Evolutionary conservation across 2,329 filamentous ascomycete species (phyloP).

Genomic region (Penicillium verrucosum): DNA sequence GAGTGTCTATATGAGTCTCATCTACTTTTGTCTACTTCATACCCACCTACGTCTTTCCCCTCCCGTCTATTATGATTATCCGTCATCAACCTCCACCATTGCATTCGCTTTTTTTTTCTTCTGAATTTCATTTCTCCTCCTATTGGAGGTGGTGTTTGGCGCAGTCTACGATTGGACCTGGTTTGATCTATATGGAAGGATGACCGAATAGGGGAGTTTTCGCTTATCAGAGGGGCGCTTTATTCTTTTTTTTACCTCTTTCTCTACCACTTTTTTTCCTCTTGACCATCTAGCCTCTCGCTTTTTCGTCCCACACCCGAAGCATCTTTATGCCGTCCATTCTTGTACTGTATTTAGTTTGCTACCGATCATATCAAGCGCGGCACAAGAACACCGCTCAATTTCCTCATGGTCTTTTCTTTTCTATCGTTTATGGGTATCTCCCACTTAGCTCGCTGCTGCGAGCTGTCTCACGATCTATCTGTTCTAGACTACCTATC

Average conservation of each 20-base stretch:
- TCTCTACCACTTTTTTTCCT: slow-evolving; percentile 1
- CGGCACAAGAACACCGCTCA: slow-evolving; percentile 8
- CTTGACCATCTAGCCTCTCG: slow-evolving; percentile 21
- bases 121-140: neutral
- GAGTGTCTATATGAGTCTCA: slow-evolving; percentile 27
- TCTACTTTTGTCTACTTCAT: slow-evolving; percentile 18
- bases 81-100: slow-evolving; percentile 2
- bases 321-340: slow-evolving; percentile 18
- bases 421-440: neutral
- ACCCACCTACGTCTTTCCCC: slow-evolving; percentile 16
- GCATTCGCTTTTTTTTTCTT: slow-evolving; percentile 20
- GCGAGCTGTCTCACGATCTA: neutral
- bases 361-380: slow-evolving; percentile 8
- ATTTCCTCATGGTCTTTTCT: neutral
- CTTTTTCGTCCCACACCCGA: slow-evolving; percentile 6
- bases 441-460: no score
- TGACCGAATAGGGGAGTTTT: slow-evolving; percentile 24
- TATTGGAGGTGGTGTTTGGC: slow-evolving; percentile 20
- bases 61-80: neutral
- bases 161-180: slow-evolving; percentile 17
- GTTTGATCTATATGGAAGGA: slow-evolving; percentile 19
- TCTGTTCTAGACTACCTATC: neutral
- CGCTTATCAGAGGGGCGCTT: slow-evolving; percentile 15
- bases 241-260: slow-evolving; percentile 13
- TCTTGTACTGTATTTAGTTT: slow-evolving; percentile 34